Evolutionary conservation across 2,329 filamentous ascomycete genomes (phyloP), one percentile per base, ranked within the genome.

Genomic region (Ramichloridium luteum): DNA sequence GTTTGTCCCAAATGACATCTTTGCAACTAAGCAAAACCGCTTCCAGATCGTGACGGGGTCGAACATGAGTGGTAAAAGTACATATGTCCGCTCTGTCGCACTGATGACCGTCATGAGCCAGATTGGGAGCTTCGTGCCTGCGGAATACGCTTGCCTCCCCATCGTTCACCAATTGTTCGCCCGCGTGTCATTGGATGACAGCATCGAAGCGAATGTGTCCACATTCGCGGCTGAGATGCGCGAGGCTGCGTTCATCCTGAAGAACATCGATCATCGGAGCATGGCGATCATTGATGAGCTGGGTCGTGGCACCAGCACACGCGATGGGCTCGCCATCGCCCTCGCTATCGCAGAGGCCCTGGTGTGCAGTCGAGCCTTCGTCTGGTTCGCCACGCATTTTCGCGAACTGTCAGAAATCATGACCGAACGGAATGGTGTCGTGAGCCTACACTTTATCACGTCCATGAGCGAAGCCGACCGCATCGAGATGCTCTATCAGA

Each of bases 21-120:
- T 86, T 47, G 79, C 83, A 3, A 80, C 77, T 0, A 69, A 79
- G 18, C 76, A 88, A 38, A 75, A 76, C 20, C 74, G 86, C 2
- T 93, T 94, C 48, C 86, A 96, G 43, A 80, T 96, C 39, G 77
- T 98, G 40, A 96, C 88, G 0, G 88, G 90, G 3, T 92, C 83
- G 54, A 98, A 98, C 47, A 98, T 98, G 90, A 93, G 84, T 46
- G 90, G 86, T 1, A 98, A 96, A 55, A 93, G 81, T 41, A 98
- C 86, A 0, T 96, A 94, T 49, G 93, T 96, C 40, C 75, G 84
- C 30, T 78, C 80, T 2, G 66, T 93, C 14, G 82, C 88, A 0
- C 62, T 98, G 17, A 73, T 92, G 50, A 74, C 80, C 27, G 75
- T 98, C 36, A 94, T 98, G 85, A 84, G 84, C 1, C 90, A 98